Evolutionary conservation across 495 filamentous ascomycete genomes (phyloP).

Genomic region (Trichoderma erinaceum): DNA sequence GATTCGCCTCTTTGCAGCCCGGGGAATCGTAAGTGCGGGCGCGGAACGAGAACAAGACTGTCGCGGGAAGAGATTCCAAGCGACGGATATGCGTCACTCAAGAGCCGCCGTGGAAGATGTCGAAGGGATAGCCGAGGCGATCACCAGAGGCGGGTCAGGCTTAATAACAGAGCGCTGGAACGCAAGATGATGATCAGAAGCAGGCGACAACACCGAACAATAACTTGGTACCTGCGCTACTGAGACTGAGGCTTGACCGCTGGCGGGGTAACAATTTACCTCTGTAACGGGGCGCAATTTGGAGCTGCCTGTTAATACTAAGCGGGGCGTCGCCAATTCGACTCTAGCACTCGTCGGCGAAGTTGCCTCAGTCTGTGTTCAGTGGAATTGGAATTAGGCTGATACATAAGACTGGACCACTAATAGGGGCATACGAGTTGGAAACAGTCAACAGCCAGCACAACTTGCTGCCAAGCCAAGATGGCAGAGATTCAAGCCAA

Average conservation of each 20-base stretch:
- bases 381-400: background rate
- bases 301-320: background rate
- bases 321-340: conserved; percentile 8
- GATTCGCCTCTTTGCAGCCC: background rate
- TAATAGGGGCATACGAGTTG: background rate
- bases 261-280: conserved; percentile 11
- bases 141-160: background rate
- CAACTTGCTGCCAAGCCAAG: background rate
- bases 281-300: conserved; percentile 11
- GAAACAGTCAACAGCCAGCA: background rate
- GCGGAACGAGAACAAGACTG: background rate
- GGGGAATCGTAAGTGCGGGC: background rate
- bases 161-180: background rate
- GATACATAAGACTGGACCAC: background rate
- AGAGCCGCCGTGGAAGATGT: background rate
- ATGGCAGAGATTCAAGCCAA: conserved; percentile 49
- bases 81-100: background rate
- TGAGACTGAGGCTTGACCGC: background rate
- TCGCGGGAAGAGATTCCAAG: background rate
- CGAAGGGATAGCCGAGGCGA: background rate
- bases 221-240: background rate
- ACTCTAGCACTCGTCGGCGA: background rate
- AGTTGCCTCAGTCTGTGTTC: background rate
- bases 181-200: background rate
- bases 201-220: background rate